Conservation (phyloP, 2,329 filamentous ascomycete genomes). For the Zasmidium cellare region DNA sequence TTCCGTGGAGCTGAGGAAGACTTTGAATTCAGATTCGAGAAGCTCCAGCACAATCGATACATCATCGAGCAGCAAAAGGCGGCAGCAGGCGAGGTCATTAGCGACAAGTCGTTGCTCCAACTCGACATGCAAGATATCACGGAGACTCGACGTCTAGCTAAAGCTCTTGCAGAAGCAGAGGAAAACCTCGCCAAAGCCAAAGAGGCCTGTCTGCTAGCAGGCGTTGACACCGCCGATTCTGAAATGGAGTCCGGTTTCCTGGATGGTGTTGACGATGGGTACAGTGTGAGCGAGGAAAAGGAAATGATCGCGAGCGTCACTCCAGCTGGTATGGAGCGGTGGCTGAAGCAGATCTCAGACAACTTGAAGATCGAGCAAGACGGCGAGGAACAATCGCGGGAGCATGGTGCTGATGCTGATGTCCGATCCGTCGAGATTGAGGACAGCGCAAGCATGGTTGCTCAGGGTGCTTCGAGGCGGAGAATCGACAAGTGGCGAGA, state of each 20-base stretch:
- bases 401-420: background rate
- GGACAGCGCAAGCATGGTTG: constrained; percentile 19
- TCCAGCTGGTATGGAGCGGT: background rate
- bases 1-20: background rate
- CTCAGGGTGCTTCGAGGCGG: constrained; percentile 14
- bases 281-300: constrained; percentile 2
- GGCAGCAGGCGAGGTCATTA: background rate
- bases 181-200: background rate
- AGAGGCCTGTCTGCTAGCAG: constrained; percentile 1
- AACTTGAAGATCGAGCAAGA: background rate
- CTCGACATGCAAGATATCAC: background rate
- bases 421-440: background rate
- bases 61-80: background rate
- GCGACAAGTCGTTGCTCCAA: background rate
- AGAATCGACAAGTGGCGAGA: constrained; percentile 22
- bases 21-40: background rate
- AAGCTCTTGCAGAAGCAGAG: background rate
- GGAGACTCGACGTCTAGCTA: constrained; percentile 2
- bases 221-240: background rate
- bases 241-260: constrained; percentile 3
- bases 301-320: background rate
- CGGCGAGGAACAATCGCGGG: no score
- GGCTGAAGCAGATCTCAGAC: background rate
- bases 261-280: constrained; percentile 1
- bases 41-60: background rate